A percentile compares a stretch with the other conserved stretches of the same genome.
Conservation (phyloP, 805 yeast species). For the Trichomonascus vanleenenianus region DNA sequence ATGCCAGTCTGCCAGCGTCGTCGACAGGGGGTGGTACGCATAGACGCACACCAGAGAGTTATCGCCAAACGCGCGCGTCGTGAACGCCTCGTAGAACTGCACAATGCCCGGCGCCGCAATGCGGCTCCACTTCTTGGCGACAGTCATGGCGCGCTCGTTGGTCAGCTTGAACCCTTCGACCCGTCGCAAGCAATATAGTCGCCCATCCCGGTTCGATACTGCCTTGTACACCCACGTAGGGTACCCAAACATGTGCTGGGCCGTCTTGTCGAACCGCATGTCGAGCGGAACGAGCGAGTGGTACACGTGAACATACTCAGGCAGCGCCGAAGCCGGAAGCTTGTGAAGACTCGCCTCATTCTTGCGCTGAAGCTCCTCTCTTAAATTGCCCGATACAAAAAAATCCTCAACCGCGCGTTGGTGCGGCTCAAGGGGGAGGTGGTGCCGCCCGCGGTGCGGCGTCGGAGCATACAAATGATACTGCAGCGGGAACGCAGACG, state of each 20-base stretch:
- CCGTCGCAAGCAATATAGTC: slow-evolving; percentile 66
- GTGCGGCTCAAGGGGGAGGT: slow-evolving; percentile 60
- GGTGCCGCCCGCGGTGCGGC: slow-evolving; percentile 48
- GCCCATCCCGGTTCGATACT: slow-evolving; percentile 69
- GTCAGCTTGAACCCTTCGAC: slow-evolving; percentile 50
- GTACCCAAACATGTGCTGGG: slow-evolving; percentile 38
- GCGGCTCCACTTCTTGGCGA: slow-evolving; percentile 61
- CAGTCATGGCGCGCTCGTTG: slow-evolving; percentile 52
- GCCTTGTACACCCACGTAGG: slow-evolving; percentile 68
- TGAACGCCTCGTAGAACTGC: slow-evolving; percentile 69
- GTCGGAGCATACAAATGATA: slow-evolving; percentile 87
- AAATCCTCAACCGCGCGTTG: slow-evolving; percentile 63
- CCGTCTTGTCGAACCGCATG: slow-evolving; percentile 20
- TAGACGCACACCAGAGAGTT: slow-evolving; percentile 67
- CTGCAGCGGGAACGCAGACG: slow-evolving; percentile 40
- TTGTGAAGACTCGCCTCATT: slow-evolving; percentile 76
- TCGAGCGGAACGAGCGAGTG: slow-evolving; percentile 84
- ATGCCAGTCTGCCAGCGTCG: slow-evolving; percentile 64
- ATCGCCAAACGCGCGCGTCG: slow-evolving; percentile 80
- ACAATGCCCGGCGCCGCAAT: slow-evolving; percentile 45
- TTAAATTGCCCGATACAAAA: slow-evolving; percentile 63
- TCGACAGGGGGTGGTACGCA: slow-evolving; percentile 76
- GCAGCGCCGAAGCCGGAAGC: slow-evolving; percentile 50
- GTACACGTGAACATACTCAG: slow-evolving; percentile 73
- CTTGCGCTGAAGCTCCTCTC: slow-evolving; percentile 63